Evolutionary conservation across 1,284 basidiomycete species (phyloP).

Genomic region (Paramarasmius palmivorus): DNA sequence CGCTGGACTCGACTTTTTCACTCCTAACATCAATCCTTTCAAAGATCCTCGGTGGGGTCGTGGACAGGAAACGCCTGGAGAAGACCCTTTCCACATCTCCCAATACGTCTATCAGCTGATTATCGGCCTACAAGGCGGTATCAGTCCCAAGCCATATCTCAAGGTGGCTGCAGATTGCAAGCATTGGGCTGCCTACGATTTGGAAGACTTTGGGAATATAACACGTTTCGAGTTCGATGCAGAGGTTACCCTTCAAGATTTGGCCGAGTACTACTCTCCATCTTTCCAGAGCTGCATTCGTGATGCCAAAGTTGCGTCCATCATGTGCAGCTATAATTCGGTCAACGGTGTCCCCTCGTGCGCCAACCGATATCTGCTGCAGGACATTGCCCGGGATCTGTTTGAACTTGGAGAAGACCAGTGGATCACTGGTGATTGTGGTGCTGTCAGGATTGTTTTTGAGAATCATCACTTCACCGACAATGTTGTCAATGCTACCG

Average conservation of each 20-base stretch:
- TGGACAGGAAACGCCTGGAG: constrained; percentile 61
- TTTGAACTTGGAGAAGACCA: constrained; percentile 51
- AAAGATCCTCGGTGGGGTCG: constrained; percentile 63
- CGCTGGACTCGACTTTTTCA: constrained; percentile 52
- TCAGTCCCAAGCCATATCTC: constrained; percentile 49
- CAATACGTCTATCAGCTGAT: constrained; percentile 56
- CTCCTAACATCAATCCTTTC: constrained; percentile 63
- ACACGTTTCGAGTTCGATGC: constrained; percentile 51
- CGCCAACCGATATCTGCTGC: constrained; percentile 51
- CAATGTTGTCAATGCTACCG: constrained; percentile 44
- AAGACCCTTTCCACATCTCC: constrained; percentile 53
- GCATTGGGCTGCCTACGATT: constrained; percentile 58
- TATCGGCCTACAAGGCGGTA: constrained; percentile 54
- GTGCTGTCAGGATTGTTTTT: constrained; percentile 46
- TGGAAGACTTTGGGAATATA: constrained; percentile 55
- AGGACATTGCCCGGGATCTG: constrained; percentile 48
- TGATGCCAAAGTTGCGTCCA: constrained; percentile 54
- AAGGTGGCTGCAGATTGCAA: constrained; percentile 58
- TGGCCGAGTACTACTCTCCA: constrained; percentile 55
- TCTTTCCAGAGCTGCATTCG: constrained; percentile 58
- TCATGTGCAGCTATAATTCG: constrained; percentile 65
- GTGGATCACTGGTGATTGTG: constrained; percentile 51
- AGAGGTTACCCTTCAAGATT: constrained; percentile 51
- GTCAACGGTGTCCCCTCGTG: constrained; percentile 60
- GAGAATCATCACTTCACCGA: constrained; percentile 46